Evolutionary conservation across 148 eudicot genomes (phyloP), one percentile per base, ranked within the genome.

Genomic region (Camellia lanceoleosa): DNA sequence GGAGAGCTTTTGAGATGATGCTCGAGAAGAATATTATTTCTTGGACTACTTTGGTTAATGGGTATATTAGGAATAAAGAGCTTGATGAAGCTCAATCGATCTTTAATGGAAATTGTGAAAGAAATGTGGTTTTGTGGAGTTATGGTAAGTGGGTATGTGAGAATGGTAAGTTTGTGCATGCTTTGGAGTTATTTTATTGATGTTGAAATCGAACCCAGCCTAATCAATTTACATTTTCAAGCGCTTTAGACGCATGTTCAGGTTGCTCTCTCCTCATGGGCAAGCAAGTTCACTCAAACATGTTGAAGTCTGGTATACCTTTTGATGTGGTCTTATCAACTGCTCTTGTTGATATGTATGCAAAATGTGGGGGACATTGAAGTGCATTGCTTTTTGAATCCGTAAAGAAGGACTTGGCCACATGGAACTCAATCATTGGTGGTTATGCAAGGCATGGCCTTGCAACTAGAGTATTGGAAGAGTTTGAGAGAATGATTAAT

Each of bases 281-380:
- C 13, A 83, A 84, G 80, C 95, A 91, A 85, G 73, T 89, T 42
- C 95, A 91, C 78, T 83, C 85, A 0, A 79, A 84, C 68, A 82
- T 90, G 55, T 30, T 91, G 55, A 93, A 92, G 70, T 77, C 65
- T 15, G 89, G 92, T 80, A 71, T 83, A 6, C 86, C 79, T 68
- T 38, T 82, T 51, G 97, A 93, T 70, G 85, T 87, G 62, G 78
- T 93, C 51, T 81, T 93, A 79, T 87, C 72, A 11, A 87, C 91
- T 43, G 83, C 97, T 55, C 91, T 93, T 46, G 74, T 89, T 44
- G 91, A 87, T 67, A 90, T 91, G 95, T 93, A 93, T 67, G 92
- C 91, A 11, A 93, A 90, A 86, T 91, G 97, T 79, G n/a, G 97
- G 95, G 61, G 90, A 93, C 73, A 87, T 91, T 78, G 88, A 90